Base-by-base conservation (phyloP, 306 rosid species). In the Cicer yamashitae region DNA sequence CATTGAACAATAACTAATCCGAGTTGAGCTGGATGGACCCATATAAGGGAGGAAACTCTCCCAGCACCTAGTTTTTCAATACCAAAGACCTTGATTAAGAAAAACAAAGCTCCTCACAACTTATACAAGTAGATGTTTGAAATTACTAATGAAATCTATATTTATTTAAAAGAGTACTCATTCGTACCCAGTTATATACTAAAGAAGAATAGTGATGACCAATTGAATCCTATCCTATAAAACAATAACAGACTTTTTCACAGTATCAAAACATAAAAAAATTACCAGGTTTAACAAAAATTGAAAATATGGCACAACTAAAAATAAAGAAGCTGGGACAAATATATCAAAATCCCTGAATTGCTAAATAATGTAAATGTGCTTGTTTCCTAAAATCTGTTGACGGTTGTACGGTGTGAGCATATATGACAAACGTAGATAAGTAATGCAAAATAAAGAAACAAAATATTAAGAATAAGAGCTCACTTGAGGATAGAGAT, bases 401-500 rank as follows among this genome's bases (percentile, higher is more conserved):
- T 40, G 9, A 68, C 15, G 43, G 51, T 68, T 47, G 71, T 63
- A 58, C 71, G 20, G 50, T 20, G 17, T 40, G 67, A 44, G 47
- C 65, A 75, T 45, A 82, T 70, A 34, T 58, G 25, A 72, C 47
- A 6, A 38, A 38, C 44, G 2, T 50, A 43, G 14, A 73, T 45
- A 50, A 59, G 20, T 5, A 39, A 58, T 60, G 50, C 59, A 56
- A 74, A 82, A 82, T 43, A 22, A 47, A 51, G 62, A 57, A 62
- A 46, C 45, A 15, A 51, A 74, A 54, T 39, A 79, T 45, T 78
- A 72, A 78, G 72, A 77, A 45, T 51, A 86, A 62, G 54, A 37
- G 69, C 86, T 84, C 74, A 96, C 99, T 84, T 96, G 99, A 43
- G 99, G 99, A 86, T 96, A 96, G 83, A 96, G 98, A 83, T 96